Percentiles rank a stretch among this genome's conserved stretches.
Conservation (phyloP, 2,329 filamentous ascomycete genomes). For the Gyromitra esculenta region DNA sequence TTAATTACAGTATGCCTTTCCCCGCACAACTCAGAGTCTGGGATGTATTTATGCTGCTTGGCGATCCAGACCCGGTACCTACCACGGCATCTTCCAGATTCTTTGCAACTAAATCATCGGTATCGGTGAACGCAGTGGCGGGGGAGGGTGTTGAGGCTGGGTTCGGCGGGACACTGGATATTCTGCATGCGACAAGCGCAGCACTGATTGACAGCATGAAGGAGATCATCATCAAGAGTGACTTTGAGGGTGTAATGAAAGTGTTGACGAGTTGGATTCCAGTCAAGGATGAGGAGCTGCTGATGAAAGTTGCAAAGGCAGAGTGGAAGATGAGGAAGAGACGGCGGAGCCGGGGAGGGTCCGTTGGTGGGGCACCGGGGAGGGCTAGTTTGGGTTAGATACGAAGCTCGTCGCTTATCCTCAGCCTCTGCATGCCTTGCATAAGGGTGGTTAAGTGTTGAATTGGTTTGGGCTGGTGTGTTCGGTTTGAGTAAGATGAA, state of each 20-base stretch:
- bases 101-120: conserved; percentile 41
- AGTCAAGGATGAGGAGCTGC: conserved; percentile 88
- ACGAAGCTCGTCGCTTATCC: conserved; percentile 10
- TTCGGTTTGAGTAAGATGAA: background rate
- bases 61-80: conserved; percentile 70
- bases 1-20: conserved; percentile 96
- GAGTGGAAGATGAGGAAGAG: conserved; percentile 74
- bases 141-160: conserved; percentile 11
- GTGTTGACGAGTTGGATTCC: conserved; percentile 92
- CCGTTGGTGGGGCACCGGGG: conserved; percentile 34
- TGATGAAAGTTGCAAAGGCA: conserved; percentile 88
- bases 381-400: conserved; percentile 42
- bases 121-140: conserved; percentile 49
- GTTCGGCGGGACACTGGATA: conserved; percentile 76
- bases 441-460: background rate
- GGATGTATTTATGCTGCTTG: conserved; percentile 97
- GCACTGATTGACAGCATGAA: conserved; percentile 90
- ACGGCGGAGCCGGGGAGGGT: conserved; percentile 45
- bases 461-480: conserved; percentile 74
- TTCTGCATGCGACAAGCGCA: conserved; percentile 88
- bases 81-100: conserved; percentile 43
- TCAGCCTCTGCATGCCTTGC: background rate
- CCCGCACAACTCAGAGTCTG: conserved; percentile 92
- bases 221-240: conserved; percentile 86
- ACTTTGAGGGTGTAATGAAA: conserved; percentile 99